These are phyloP conservation scores for Neobulgaria alba DNA, from an alignment of 2,329 filamentous ascomycete genomes.

Conservation along the genomic window DNA sequence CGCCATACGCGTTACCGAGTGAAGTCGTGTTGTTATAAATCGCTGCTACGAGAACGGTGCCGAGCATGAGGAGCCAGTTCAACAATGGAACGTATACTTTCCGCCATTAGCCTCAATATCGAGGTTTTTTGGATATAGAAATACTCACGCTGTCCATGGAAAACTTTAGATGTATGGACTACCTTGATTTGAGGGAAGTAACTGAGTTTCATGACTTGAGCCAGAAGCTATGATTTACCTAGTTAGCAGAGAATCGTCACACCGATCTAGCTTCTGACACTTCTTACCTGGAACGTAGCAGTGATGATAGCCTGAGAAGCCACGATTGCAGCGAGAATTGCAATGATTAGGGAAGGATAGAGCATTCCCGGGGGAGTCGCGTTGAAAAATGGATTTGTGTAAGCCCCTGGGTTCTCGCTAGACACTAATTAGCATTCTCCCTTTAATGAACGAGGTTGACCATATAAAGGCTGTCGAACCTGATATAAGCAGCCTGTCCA, in stretches of 20 bases:
- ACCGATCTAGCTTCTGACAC: too few species aligned
- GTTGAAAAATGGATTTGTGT: slow-evolving; percentile 66
- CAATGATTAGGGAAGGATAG: slow-evolving; percentile 59
- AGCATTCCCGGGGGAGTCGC: slow-evolving; percentile 58
- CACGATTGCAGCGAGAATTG: slow-evolving; percentile 65
- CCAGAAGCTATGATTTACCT: slow-evolving; percentile 48
- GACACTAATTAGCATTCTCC: neutral
- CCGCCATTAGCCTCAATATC: neutral
- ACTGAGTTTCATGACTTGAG: slow-evolving; percentile 62
- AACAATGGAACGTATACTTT: slow-evolving; percentile 59
- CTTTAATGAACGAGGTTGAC: too few species aligned
- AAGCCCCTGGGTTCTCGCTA: slow-evolving; percentile 40
- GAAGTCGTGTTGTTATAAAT: slow-evolving; percentile 65
- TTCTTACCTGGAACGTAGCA: slow-evolving; percentile 56
- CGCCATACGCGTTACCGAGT: slow-evolving; percentile 59
- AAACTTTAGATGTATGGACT: slow-evolving; percentile 59
- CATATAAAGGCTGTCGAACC: too few species aligned
- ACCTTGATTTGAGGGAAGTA: slow-evolving; percentile 72
- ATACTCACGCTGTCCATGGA: slow-evolving; percentile 51
- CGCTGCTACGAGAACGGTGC: slow-evolving; percentile 61
- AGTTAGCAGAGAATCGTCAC: too few species aligned
- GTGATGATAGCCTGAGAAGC: slow-evolving; percentile 75
- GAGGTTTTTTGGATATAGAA: neutral
- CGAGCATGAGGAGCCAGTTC: slow-evolving; percentile 70
- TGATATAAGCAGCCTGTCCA: slow-evolving; percentile 68